phyloP scores from a whole-genome alignment of 2,329 filamentous ascomycete species.

The Dothidotthia symphoricarpi region DNA sequence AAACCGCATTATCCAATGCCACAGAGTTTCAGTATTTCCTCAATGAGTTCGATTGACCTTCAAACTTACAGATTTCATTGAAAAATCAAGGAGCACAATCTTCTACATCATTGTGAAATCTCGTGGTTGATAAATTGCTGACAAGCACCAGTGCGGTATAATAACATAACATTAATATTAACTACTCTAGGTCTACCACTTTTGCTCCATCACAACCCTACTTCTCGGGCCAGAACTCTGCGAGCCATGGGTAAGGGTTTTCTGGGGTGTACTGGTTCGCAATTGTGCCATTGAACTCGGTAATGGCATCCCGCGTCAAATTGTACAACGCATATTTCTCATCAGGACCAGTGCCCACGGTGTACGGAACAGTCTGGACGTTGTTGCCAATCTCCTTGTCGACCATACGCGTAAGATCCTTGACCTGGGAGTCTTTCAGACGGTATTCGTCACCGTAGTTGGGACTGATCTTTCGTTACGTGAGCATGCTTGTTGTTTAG shows the following conservation, averaged over 20 bases:
- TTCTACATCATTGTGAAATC: no score
- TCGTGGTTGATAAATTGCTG: no score
- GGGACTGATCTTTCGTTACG: slow-evolving; percentile 13
- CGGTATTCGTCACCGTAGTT: slow-evolving; percentile 29
- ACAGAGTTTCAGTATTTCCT: no score
- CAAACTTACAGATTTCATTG: no score
- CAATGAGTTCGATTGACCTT: no score
- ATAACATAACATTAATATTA: no score
- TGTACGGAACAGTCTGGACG: slow-evolving; percentile 27
- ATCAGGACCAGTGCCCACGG: slow-evolving; percentile 24
- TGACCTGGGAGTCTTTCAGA: slow-evolving; percentile 21
- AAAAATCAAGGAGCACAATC: no score
- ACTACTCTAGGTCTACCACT: no score
- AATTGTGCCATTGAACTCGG: slow-evolving; percentile 19
- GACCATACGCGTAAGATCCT: slow-evolving; percentile 20
- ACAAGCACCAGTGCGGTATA: no score
- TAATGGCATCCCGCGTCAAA: slow-evolving; percentile 22
- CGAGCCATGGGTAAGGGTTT: slow-evolving; percentile 24
- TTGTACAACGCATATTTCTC: slow-evolving; percentile 30
- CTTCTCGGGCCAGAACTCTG: slow-evolving; percentile 20
- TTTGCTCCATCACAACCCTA: slow-evolving; percentile 1
- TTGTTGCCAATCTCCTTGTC: slow-evolving; percentile 31
- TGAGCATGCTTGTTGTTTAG: neutral
- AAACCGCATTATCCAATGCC: no score
- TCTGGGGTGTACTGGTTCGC: slow-evolving; percentile 20